Evolutionary conservation across 2,329 filamentous ascomycete species (phyloP).

Genomic region (Torrubiella hemipterigena): DNA sequence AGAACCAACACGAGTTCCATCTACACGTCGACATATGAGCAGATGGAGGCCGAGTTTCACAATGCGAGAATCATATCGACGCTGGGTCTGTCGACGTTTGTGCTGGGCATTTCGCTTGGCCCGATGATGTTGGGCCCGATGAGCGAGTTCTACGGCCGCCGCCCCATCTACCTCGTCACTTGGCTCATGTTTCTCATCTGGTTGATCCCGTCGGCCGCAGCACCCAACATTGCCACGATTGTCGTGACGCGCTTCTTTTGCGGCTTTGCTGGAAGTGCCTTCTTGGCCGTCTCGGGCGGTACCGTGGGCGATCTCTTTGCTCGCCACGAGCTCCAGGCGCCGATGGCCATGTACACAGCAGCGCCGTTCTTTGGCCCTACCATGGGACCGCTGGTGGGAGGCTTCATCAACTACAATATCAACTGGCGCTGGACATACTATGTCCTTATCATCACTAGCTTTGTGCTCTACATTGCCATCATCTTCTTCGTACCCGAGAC

Average conservation of each 20-base stretch:
- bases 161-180: conserved; percentile 67
- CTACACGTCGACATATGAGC: conserved; percentile 71
- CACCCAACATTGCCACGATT: conserved; percentile 71
- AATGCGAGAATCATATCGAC: conserved; percentile 62
- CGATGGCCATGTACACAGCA: conserved; percentile 72
- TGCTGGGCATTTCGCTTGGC: conserved; percentile 58
- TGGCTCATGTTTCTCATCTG: conserved; percentile 68
- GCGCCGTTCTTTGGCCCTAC: conserved; percentile 52
- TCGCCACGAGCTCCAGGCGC: conserved; percentile 55
- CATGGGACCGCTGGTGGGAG: conserved; percentile 52
- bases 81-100: conserved; percentile 71
- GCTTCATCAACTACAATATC: conserved; percentile 69
- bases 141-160: conserved; percentile 70
- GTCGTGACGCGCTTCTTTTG: conserved; percentile 67
- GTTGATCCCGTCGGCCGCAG: conserved; percentile 70
- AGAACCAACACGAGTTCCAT: conserved; percentile 80
- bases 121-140: conserved; percentile 52
- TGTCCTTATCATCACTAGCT: conserved; percentile 70
- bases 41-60: conserved; percentile 65
- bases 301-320: conserved; percentile 74
- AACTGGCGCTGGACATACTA: conserved; percentile 80
- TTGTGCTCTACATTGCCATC: conserved; percentile 50
- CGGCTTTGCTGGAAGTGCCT: conserved; percentile 58
- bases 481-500: conserved; percentile 74
- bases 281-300: conserved; percentile 66